Evolutionary conservation across 805 yeast species (phyloP), one percentile per base, ranked within the genome.

Genomic region (Candida cerambycidarum): DNA sequence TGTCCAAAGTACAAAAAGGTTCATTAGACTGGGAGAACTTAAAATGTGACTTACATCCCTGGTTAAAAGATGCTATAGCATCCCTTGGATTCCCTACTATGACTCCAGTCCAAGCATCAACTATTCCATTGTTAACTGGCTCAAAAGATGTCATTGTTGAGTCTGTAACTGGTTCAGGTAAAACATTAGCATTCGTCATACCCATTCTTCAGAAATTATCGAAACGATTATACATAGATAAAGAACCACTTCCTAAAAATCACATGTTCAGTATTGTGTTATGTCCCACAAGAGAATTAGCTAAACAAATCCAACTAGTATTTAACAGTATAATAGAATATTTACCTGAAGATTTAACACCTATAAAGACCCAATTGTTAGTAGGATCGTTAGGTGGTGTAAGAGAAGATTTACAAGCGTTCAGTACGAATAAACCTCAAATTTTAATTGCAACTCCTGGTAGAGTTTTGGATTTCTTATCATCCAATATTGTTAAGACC

Each of bases 111-210:
- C 99, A 93, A 59, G 98, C 99, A 0, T 80, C 97, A 0, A 83
- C 95, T 0, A 85, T 93, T 38, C 99, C 99, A 0, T 67, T 90
- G 46, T 78, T 93, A 50, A 64, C 83, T 16, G 81, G 81, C 14
- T 85, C 89, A 57, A 92, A 92, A 56, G 99, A 93, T 64, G 97
- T 93, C 3, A 93, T 93, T 7, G 98, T 89, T 1, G 97, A 93
- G 59, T 96, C 97, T 0, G 96, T 89, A 1, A 93, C 99, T 0
- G 99, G 99, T 0, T 89, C 97, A 0, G 99, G 99, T n/a, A 93
- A 93, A 60, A 93, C 99, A 0, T 62, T 90, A n/a, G 85, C 97
- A 3, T 93, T 86, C 67, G 79, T 82, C 4, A 73, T 93, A 2
- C 99, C 99, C 0, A 75, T 86, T 1, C 55, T 89, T 4, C 92